These are phyloP conservation scores for Claviceps digitariae DNA, from an alignment of 2,329 filamentous ascomycete species.

Conservation along the genomic window DNA sequence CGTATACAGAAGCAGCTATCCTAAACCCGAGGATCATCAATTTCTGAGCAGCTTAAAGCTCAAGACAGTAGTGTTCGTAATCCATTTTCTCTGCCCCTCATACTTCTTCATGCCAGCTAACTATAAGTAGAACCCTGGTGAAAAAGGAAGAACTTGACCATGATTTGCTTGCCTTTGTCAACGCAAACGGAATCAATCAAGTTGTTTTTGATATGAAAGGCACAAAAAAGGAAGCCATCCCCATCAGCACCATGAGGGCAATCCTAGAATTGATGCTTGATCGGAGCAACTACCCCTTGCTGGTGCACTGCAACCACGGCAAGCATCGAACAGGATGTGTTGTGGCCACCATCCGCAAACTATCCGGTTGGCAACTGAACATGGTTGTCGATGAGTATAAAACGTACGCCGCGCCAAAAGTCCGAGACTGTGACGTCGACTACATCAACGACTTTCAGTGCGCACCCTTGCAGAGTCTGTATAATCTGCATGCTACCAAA, in stretches of 20 bases:
- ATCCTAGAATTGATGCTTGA: constrained; percentile 63
- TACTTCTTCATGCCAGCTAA: constrained; percentile 6
- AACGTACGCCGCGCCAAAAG: constrained; percentile 47
- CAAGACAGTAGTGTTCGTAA: constrained; percentile 63
- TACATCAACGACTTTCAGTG: constrained; percentile 41
- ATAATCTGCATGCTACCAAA: constrained; percentile 3
- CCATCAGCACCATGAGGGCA: constrained; percentile 50
- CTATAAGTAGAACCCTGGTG: constrained; percentile 41
- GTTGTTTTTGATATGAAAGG: constrained; percentile 65
- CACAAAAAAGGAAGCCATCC: constrained; percentile 72
- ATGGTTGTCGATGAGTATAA: constrained; percentile 61
- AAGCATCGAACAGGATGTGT: constrained; percentile 88
- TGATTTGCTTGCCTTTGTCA: constrained; percentile 48
- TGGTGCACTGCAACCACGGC: constrained; percentile 90
- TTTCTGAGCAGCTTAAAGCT: constrained; percentile 56
- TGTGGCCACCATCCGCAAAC: constrained; percentile 64
- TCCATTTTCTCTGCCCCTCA: neutral
- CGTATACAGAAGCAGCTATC: constrained; percentile 75
- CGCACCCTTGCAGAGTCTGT: constrained; percentile 18
- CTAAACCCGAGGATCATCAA: constrained; percentile 52
- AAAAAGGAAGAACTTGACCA: constrained; percentile 43
- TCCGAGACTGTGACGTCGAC: constrained; percentile 44
- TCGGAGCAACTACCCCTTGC: constrained; percentile 59
- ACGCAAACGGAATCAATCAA: constrained; percentile 54
- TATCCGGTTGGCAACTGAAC: constrained; percentile 51